Base-by-base conservation (phyloP, 2,329 filamentous ascomycete species). In the Gremmenia infestans region DNA sequence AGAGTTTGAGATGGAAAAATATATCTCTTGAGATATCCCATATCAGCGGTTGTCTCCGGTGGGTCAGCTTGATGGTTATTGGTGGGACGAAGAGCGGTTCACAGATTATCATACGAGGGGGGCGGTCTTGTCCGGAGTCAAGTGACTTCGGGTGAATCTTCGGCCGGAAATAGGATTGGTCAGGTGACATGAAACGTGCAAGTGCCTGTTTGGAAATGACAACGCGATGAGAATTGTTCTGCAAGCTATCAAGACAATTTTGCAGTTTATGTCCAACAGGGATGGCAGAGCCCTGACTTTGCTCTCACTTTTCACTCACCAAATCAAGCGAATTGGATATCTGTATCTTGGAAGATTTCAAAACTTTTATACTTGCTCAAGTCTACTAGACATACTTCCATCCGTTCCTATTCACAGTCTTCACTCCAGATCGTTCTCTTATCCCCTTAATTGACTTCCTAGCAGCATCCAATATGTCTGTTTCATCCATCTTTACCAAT, bases 401-500 rank as follows among this genome's bases (percentile, higher is more conserved):
- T 2, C 59, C 59, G 32, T 58, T 59, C 48, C 58, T 60, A 49
- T 55, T 60, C 8, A 48, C 50, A 25, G 58, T 56, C n/a, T 60
- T 59, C 1, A 64, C 43, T 2, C 60, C 62, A 14, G 57, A 58
- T 35, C 62, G 59, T 15, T 60, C 53, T 53, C 63, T 57, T 22
- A 64, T 65, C 9, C 60, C 60, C 36, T 52, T 56, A 5, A 65
- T 55, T 1, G 60, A 55, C n/a, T 45, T 60, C 37, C 42, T 62
- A 6, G 63, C 59, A 23, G 50, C 52, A 17, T 54, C 37, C 32
- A 63, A 9, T 19, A 68, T 60, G 48, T 60, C 60, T 14, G 32
- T 50, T 48, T 68, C 67, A 50, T 67, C 60, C 49, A 63, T 49
- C 15, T 39, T 56, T 1, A 68, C 58, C 54, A 70, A 52, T 40